Conservation (phyloP, 2,329 filamentous ascomycete genomes). For the Fusarium pseudonygamai region DNA sequence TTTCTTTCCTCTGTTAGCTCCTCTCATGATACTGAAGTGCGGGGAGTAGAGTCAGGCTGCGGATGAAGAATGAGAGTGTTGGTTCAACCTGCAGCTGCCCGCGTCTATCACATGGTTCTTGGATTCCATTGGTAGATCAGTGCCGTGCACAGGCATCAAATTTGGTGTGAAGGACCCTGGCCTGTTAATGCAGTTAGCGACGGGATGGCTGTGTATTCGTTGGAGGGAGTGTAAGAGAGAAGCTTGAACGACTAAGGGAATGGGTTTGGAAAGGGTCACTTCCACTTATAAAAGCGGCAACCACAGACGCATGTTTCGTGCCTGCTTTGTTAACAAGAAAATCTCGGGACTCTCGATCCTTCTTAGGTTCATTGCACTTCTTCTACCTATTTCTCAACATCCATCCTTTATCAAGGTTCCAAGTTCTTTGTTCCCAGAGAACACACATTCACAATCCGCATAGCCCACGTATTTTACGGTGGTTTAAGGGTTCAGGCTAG, state of each 20-base stretch:
- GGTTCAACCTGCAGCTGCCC: neutral
- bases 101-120: neutral
- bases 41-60: neutral
- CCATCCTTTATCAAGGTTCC: neutral
- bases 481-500: neutral
- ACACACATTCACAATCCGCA: neutral
- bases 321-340: neutral
- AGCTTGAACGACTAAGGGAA: neutral
- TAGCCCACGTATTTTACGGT: neutral
- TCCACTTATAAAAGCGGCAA: neutral
- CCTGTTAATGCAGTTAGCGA: neutral
- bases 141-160: neutral
- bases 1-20: too few species aligned
- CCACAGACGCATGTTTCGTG: neutral
- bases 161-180: accelerated
- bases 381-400: too few species aligned
- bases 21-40: neutral
- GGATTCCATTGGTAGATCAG: neutral
- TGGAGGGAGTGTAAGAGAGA: neutral
- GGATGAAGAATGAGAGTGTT: neutral
- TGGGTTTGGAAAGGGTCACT: too few species aligned
- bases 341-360: neutral
- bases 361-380: too few species aligned
- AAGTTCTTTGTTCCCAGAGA: neutral
- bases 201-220: accelerated